Percentiles rank a stretch among this genome's conserved stretches.
phyloP scores from a whole-genome alignment of 495 filamentous ascomycete genomes.

The Penicillium bovifimosum region DNA sequence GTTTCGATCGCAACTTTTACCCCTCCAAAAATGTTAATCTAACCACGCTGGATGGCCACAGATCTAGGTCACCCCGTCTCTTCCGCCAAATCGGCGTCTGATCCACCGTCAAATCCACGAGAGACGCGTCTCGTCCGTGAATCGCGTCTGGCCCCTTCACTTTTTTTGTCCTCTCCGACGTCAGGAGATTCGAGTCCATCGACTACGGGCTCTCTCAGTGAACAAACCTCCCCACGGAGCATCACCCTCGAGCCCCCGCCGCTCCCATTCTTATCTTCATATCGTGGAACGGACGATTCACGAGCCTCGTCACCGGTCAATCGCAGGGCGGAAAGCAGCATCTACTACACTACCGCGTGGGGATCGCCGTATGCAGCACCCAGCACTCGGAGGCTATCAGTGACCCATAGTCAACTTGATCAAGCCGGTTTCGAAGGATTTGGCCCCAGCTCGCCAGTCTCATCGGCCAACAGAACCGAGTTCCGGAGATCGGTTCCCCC shows the following conservation, averaged over 20 bases:
- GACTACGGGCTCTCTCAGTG: constrained; percentile 34
- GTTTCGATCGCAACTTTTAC: constrained; percentile 3
- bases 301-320: constrained; percentile 40
- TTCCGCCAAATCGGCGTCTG: constrained; percentile 38
- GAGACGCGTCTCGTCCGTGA: constrained; percentile 28
- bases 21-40: constrained; percentile 16
- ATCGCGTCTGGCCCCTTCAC: constrained; percentile 28
- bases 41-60: constrained; percentile 17
- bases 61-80: constrained; percentile 40
- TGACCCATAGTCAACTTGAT: constrained; percentile 42
- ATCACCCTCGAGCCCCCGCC: constrained; percentile 29
- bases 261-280: constrained; percentile 32
- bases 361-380: constrained; percentile 65
- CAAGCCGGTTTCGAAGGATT: constrained; percentile 34
- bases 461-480: constrained; percentile 47
- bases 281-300: constrained; percentile 33
- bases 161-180: constrained; percentile 31
- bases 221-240: constrained; percentile 26
- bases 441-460: constrained; percentile 33
- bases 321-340: constrained; percentile 39
- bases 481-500: constrained; percentile 43
- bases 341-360: constrained; percentile 64
- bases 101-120: constrained; percentile 31
- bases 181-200: constrained; percentile 38
- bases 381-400: constrained; percentile 44